Base-by-base conservation (phyloP, 1,284 basidiomycete genomes). In the Calocybe gambosa region DNA sequence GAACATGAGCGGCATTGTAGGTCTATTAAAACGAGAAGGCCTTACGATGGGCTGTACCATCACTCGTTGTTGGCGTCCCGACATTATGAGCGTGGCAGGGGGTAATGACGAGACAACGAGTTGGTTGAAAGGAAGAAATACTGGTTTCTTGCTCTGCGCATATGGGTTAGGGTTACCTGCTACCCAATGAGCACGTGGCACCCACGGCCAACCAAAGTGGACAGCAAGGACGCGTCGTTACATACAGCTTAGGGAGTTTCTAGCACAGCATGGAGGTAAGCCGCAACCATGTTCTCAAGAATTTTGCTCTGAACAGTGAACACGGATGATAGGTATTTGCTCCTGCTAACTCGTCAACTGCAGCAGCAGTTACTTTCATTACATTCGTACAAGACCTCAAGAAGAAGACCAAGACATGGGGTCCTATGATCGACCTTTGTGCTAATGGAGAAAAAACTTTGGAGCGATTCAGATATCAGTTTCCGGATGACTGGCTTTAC, bases 321-420 rank as follows among this genome's bases (percentile, higher is more conserved):
- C 28, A 29, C 33, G 34, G 42, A 47, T 37, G 43, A 23, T 46
- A 81, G 80, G 75, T 67, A 43, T 79, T 81, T 66, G 73, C 78
- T 72, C 72, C 73, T 60, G 62, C 68, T 51, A 88, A 85, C 61
- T 89, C 85, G 23, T 88, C 85, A 46, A 99, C 96, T 61, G 95
- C 94, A 33, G 93, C 94, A 52, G 93, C 96, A 62, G 96, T 99
- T 55, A 88, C 91, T 0, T 97, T 99, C 68, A 98, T 99, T 68
- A 99, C 96, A 19, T 97, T 97, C 62, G 94, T 99, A 0, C 95
- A 99, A 69, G 94, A 98, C 73, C 80, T 99, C 56, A 98, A 98
- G 73, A 86, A 89, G 63, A 96, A 94, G 74, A 90, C 92, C 48
- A 90, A 93, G 69, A 78, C 83, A 78, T 99, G 96, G 96, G 86